These are phyloP conservation scores for Serendipita sp. DNA, from an alignment of 768 basidiomycete species.

Conservation along the genomic window DNA sequence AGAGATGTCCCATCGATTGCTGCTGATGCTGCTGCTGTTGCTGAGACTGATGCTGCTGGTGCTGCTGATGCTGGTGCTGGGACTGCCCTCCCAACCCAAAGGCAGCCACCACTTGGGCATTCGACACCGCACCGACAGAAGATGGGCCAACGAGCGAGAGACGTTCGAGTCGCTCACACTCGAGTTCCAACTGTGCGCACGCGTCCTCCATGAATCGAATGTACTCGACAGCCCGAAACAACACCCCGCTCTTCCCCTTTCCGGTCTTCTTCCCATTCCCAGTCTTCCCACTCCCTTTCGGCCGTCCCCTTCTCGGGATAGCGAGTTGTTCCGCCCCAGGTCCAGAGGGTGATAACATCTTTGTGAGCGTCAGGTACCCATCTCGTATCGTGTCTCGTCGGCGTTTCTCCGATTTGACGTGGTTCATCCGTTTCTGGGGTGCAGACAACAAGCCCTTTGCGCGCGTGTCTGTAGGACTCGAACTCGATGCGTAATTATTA, in stretches of 20 bases:
- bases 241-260: constrained; percentile 79
- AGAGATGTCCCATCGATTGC: too few relatives aligned
- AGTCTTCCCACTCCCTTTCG: constrained; percentile 49
- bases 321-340: constrained; percentile 22
- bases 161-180: constrained; percentile 46
- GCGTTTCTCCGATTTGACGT: constrained; percentile 90
- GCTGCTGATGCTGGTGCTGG: too few relatives aligned
- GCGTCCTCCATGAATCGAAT: constrained; percentile 77
- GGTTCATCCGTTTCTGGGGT: constrained; percentile 77
- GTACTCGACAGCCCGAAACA: constrained; percentile 77
- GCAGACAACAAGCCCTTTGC: constrained; percentile 56
- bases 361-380: constrained; percentile 73
- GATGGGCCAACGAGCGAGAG: background rate
- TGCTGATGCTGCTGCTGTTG: too few relatives aligned
- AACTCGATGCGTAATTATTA: too few relatives aligned
- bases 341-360: constrained; percentile 65
- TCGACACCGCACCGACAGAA: background rate
- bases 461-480: constrained; percentile 12
- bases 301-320: constrained; percentile 62
- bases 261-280: constrained; percentile 37
- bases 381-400: constrained; percentile 82
- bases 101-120: background rate
- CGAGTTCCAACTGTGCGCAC: constrained; percentile 46
- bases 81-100: too few relatives aligned
- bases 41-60: too few relatives aligned